phyloP scores from a whole-genome alignment of 108 stramenopile species.

The Chaetoceros muelleri region DNA sequence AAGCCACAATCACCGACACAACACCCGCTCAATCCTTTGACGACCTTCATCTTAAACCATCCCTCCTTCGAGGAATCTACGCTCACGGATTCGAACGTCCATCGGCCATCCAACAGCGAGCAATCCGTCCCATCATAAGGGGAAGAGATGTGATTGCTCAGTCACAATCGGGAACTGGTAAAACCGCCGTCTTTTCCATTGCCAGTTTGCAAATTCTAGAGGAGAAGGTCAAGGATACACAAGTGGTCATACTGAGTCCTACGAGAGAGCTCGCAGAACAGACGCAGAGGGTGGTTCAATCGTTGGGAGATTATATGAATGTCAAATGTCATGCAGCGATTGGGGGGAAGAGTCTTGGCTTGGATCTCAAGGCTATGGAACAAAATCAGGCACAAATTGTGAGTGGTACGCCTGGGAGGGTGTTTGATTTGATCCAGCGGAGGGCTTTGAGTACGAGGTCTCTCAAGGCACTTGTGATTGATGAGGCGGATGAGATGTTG shows the following conservation, averaged over 20 bases:
- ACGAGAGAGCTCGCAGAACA: conserved; percentile 98
- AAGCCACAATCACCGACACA: conserved; percentile 19
- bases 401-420: conserved; percentile 97
- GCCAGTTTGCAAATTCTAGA: conserved; percentile 86
- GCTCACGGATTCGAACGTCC: conserved; percentile 96
- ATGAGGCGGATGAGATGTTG: conserved; percentile 99
- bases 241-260: conserved; percentile 92
- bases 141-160: conserved; percentile 98
- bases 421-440: conserved; percentile 94
- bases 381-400: conserved; percentile 84
- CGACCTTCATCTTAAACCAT: conserved; percentile 68
- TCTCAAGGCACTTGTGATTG: conserved; percentile 89
- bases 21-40: conserved; percentile 73
- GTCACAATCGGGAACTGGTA: conserved; percentile 92
- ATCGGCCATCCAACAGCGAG: conserved; percentile 97
- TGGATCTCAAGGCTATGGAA: conserved; percentile 89
- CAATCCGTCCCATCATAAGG: conserved; percentile 90
- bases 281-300: conserved; percentile 83
- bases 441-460: conserved; percentile 68
- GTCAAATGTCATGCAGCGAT: conserved; percentile 95
- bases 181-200: conserved; percentile 96
- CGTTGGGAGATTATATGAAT: conserved; percentile 96
- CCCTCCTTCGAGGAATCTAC: conserved; percentile 85
- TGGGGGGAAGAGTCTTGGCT: conserved; percentile 92
- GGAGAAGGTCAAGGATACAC: conserved; percentile 58